Conservation (phyloP, 2,329 filamentous ascomycete species). For the Paecilomyces fulvus region DNA sequence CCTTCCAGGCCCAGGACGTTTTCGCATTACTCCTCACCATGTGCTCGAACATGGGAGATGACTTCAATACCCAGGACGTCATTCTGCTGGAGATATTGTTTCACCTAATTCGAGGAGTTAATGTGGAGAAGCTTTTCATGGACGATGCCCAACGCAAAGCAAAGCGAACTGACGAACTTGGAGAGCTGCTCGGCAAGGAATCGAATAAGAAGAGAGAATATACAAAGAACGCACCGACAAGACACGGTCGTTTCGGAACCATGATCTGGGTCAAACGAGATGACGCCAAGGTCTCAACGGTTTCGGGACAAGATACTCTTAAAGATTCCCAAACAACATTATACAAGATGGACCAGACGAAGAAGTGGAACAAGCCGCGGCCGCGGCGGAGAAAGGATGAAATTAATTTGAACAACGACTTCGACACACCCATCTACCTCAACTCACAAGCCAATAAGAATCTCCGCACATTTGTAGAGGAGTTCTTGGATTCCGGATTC, state of each 20-base stretch:
- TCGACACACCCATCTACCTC: constrained; percentile 64
- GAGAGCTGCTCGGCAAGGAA: constrained; percentile 69
- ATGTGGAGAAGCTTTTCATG: constrained; percentile 78
- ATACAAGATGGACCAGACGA: constrained; percentile 81
- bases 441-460: constrained; percentile 66
- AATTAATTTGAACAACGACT: constrained; percentile 56
- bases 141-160: constrained; percentile 62
- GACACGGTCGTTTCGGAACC: constrained; percentile 90
- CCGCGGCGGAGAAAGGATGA: constrained; percentile 53
- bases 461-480: constrained; percentile 74
- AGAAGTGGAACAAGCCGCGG: constrained; percentile 79
- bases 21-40: constrained; percentile 78
- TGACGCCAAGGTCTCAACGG: constrained; percentile 71
- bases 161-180: constrained; percentile 64
- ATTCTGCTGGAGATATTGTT: constrained; percentile 88
- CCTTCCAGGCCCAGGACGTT: constrained; percentile 84
- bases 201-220: constrained; percentile 71
- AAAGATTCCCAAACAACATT: constrained; percentile 63
- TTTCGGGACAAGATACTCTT: constrained; percentile 82
- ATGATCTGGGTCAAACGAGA: constrained; percentile 95
- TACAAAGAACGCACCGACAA: constrained; percentile 67
- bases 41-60: constrained; percentile 86
- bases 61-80: constrained; percentile 83
- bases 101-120: constrained; percentile 82
- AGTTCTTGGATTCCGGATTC: constrained; percentile 91